Evolutionary conservation across 306 rosid species (phyloP).

Genomic region (Albizia julibrissin): DNA sequence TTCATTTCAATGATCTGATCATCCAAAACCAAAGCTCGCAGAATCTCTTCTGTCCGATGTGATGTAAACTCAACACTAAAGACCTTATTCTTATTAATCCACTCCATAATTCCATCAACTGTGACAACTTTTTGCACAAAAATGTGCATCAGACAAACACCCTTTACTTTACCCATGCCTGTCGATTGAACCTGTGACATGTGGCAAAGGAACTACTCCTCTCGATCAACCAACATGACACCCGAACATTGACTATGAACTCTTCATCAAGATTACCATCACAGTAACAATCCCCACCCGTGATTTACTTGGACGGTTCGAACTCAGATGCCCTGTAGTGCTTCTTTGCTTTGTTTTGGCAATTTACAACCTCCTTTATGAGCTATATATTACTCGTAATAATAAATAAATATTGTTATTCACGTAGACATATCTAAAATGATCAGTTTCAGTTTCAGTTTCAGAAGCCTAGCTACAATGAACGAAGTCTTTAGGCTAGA

Average conservation of each 20-base stretch:
- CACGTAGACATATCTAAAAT: background rate
- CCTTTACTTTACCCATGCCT: no score
- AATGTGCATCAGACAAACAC: slow-evolving; percentile 41
- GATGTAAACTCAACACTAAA: slow-evolving; percentile 40
- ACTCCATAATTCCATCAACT: slow-evolving; percentile 46
- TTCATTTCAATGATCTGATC: slow-evolving; percentile 53
- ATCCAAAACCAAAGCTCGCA: slow-evolving; percentile 64
- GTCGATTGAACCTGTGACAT: no score
- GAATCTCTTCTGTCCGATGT: slow-evolving; percentile 58
- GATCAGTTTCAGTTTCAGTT: background rate
- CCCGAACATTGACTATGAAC: slow-evolving; percentile 48
- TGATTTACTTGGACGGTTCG: slow-evolving; percentile 67
- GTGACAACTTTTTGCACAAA: slow-evolving; percentile 54
- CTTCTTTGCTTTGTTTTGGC: slow-evolving; percentile 64
- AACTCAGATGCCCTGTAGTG: slow-evolving; percentile 73
- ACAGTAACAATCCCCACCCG: slow-evolving; percentile 69
- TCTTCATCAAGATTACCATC: slow-evolving; percentile 56
- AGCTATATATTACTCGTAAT: background rate
- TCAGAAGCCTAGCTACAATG: background rate
- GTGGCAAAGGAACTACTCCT: no score
- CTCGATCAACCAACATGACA: no score
- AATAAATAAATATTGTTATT: background rate
- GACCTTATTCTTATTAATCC: slow-evolving; percentile 29
- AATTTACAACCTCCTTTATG: slow-evolving; percentile 66
- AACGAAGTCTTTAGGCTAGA: background rate